Evolutionary conservation across 108 stramenopile genomes (phyloP), one percentile per base, ranked within the genome.

Genomic region (Nitzschia palea): DNA sequence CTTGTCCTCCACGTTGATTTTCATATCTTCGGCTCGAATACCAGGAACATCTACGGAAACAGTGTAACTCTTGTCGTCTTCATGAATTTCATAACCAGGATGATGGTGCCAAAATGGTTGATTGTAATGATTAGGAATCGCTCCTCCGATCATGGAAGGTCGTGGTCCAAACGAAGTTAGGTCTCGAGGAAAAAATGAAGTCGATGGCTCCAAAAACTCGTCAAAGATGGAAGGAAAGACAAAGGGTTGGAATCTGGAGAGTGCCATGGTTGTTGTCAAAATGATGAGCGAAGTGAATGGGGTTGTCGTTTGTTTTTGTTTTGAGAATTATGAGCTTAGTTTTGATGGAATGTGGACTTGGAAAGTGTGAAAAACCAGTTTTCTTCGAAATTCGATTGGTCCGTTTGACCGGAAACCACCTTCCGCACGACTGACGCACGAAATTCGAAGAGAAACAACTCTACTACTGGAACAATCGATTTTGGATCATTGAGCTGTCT

Each of bases 41-140:
- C 86, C 86, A 0, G 86, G 86, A n/a, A 87, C 81, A 55, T 87
- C 86, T 17, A 87, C 68, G 23, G 78, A 52, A 4, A 87, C 63
- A 27, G 78, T 73, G 61, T 82, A 87, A 36, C 69, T 70, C 54
- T 80, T 80, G 0, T 82, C 81, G 43, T 83, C 73, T 69, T 87
- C 86, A 33, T 66, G 68, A 53, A 87, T 59, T 60, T 87, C 81
- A 36, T 80, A 87, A 36, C 80, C 74, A 33, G 81, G 86, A 48
- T 23, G 71, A 70, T 22, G 76, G 8, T 18, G 18, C 17, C 18
- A 51, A n/a, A n/a, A 10, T 18, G 12, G 30, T 73, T 31, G 6
- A 28, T 5, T 33, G 28, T 55, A 10, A n/a, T 5, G 30, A 55
- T 22, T 30, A 4, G 54, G 3, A n/a, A n/a, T 30, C 4, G 54